These are phyloP conservation scores for Neonectria neomacrospora DNA, from an alignment of 2,329 filamentous ascomycete genomes.

Conservation along the genomic window DNA sequence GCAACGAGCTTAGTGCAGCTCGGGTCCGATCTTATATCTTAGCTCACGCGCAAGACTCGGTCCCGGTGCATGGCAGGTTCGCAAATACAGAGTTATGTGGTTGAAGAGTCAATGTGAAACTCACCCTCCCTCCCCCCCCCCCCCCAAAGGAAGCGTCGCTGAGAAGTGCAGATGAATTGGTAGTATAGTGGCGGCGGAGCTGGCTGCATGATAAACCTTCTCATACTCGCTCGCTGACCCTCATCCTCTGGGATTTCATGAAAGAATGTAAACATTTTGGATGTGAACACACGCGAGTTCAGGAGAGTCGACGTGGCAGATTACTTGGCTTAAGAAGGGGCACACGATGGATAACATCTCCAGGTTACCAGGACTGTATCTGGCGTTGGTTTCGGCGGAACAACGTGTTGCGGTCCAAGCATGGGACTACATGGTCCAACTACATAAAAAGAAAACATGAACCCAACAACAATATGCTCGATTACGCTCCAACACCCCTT, in stretches of 20 bases:
- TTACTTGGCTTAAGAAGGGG: not conserved
- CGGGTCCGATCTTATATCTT: slow-evolving; percentile 16
- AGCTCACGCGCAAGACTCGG: not conserved
- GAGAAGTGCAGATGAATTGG: not conserved
- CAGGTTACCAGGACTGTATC: not conserved
- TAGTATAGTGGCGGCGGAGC: slow-evolving; percentile 2
- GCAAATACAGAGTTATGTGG: not conserved
- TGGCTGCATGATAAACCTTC: slow-evolving; percentile 18
- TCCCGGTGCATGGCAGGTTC: not conserved
- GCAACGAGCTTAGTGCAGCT: not conserved
- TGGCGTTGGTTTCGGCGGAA: not conserved
- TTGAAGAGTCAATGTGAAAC: not conserved
- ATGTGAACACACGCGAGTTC: not conserved
- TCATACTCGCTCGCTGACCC: slow-evolving; percentile 14
- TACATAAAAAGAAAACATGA: slow-evolving; percentile 23
- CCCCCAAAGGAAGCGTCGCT: not conserved
- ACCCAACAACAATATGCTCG: slow-evolving; percentile 40
- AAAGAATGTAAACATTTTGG: not conserved
- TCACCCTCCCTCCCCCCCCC: no score
- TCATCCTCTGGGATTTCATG: not conserved
- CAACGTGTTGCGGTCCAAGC: slow-evolving; percentile 15
- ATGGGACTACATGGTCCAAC: slow-evolving; percentile 7
- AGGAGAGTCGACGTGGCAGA: not conserved
- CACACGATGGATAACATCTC: not conserved
- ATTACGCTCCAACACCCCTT: slow-evolving; percentile 42